Base-by-base conservation (phyloP, 352 stramenopile genomes). In the Phytophthora sojae region DNA sequence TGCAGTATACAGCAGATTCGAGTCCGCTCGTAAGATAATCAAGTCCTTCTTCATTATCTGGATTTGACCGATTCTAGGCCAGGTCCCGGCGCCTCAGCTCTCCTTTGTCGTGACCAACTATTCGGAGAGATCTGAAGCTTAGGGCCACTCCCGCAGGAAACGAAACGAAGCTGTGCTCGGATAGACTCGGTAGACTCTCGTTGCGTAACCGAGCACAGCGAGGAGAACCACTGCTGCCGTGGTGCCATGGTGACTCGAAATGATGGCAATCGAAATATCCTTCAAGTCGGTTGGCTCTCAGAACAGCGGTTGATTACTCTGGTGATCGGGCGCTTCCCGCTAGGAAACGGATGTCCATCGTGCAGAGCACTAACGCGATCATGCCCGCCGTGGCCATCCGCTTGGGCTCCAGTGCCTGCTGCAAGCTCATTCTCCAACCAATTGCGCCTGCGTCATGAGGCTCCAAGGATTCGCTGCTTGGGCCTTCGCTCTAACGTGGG, bases 381-480 rank as follows among this genome's bases (percentile, higher is more conserved):
- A 44, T 44, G 35, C 15, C 35, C 11, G 35, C 35, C 35, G 17
- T 42, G 4, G 35, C 35, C 35, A 42, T 42, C 35, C 35, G 12
- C 15, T n/a, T 12, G 29, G 29, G 15, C 35, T 44, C 35, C 12
- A 44, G 35, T 44, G 35, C n/a, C 35, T 17, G 8, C 35, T 12
- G 12, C 35, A 17, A n/a, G 35, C 35, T 44, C 35, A 44, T 14
- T n/a, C 12, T 44, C 12, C 4, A 44, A 44, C 12, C 35, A 44
- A 44, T 44, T 44, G 12, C 35, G 35, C 35, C 42, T 21, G 14
- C 7, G 52, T 21, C 4, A 73, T 73, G 66, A 25, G n/a, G 52
- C 9, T 56, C 63, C 51, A 64, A 61, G 59, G 45, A 44, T 62
- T 58, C 39, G 30, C 59, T 3, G 4, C 23, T 12, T 64, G 17